phyloP scores from a whole-genome alignment of 768 basidiomycete species.

The Sistotremastrum suecicum region DNA sequence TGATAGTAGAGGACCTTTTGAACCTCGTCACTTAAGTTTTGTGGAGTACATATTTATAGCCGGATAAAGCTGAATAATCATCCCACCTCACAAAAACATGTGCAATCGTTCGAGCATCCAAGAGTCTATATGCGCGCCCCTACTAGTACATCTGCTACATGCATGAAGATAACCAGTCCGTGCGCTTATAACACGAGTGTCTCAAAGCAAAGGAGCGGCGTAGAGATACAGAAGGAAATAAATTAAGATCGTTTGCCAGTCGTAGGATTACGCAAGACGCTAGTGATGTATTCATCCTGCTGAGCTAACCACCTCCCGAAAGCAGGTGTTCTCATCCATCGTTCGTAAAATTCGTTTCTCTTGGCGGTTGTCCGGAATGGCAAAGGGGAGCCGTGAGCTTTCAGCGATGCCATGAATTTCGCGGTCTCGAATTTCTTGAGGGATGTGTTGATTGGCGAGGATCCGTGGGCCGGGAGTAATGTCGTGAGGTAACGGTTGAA shows the following conservation, averaged over 20 bases:
- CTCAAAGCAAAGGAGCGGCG: too few relatives aligned
- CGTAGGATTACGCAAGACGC: constrained; percentile 22
- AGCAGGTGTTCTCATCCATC: constrained; percentile 59
- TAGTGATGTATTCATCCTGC: constrained; percentile 59
- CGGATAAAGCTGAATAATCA: too few relatives aligned
- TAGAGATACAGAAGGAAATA: too few relatives aligned
- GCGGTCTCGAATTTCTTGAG: constrained; percentile 58
- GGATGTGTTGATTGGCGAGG: constrained; percentile 24
- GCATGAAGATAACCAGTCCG: too few relatives aligned
- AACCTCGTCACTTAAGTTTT: too few relatives aligned
- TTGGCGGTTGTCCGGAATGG: constrained; percentile 59
- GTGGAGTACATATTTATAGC: too few relatives aligned
- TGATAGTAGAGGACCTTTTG: too few relatives aligned
- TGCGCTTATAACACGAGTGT: too few relatives aligned
- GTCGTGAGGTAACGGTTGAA: constrained; percentile 85
- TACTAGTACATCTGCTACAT: too few relatives aligned
- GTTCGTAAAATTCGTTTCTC: constrained; percentile 62
- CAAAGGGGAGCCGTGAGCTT: constrained; percentile 50
- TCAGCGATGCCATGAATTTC: constrained; percentile 62
- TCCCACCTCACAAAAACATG: too few relatives aligned
- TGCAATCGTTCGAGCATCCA: too few relatives aligned
- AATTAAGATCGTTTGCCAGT: not conserved
- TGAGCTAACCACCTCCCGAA: constrained; percentile 71
- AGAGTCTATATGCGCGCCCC: too few relatives aligned
- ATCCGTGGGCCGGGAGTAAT: constrained; percentile 62